Evolutionary conservation across 2,329 filamentous ascomycete genomes (phyloP).

Genomic region (Curvularia eragrostidis): DNA sequence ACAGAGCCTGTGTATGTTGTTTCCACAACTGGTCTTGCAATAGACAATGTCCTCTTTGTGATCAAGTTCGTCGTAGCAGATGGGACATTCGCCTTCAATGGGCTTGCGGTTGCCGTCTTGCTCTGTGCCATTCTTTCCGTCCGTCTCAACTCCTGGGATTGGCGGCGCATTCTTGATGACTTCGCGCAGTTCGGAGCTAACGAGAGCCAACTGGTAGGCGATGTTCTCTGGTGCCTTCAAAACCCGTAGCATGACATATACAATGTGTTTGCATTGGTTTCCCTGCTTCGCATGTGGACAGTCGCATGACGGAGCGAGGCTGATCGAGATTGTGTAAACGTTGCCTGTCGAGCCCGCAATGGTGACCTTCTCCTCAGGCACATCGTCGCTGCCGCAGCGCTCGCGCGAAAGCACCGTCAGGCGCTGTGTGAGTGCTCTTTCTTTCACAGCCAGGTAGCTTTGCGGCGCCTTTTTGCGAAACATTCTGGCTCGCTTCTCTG

Average conservation of each 20-base stretch:
- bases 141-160: constrained; percentile 52
- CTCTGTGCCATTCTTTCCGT: constrained; percentile 37
- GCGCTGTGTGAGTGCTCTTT: constrained; percentile 59
- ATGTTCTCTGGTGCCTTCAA: constrained; percentile 64
- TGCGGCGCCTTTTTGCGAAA: constrained; percentile 52
- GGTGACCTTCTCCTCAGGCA: constrained; percentile 60
- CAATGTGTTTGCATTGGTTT: constrained; percentile 69
- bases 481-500: constrained; percentile 43
- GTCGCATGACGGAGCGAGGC: constrained; percentile 59
- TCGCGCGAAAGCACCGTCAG: constrained; percentile 65
- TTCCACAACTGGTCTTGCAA: constrained; percentile 67
- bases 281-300: constrained; percentile 63
- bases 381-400: constrained; percentile 53
- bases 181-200: constrained; percentile 63
- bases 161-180: constrained; percentile 63
- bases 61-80: constrained; percentile 56
- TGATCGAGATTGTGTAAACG: constrained; percentile 64
- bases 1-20: constrained; percentile 66
- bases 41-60: constrained; percentile 53
- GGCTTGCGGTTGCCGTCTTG: constrained; percentile 61
- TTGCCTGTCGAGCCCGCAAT: constrained; percentile 69
- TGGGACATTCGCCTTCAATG: constrained; percentile 67
- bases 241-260: constrained; percentile 66
- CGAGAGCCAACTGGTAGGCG: constrained; percentile 66
- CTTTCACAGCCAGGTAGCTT: constrained; percentile 56